A percentile compares a stretch with the other conserved stretches of the same genome.
Conservation (phyloP, 2,329 filamentous ascomycete species). For the Biscogniauxia sp. region DNA sequence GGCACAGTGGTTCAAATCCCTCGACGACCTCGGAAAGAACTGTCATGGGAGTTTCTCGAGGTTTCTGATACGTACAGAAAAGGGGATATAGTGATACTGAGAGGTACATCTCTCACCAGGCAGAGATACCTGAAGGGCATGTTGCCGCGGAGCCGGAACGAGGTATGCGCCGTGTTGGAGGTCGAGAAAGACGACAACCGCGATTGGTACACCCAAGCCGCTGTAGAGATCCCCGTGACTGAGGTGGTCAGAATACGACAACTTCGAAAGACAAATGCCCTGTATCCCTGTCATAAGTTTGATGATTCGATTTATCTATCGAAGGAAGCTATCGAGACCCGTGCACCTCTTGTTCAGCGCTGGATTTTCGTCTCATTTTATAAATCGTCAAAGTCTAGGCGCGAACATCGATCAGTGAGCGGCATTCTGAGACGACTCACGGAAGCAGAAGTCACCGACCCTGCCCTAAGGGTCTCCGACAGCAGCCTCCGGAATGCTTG, state of each 20-base stretch:
- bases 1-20: conserved; percentile 14
- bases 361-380: conserved; percentile 44
- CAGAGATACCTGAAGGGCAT: conserved; percentile 32
- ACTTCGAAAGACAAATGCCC: conserved; percentile 55
- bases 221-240: conserved; percentile 41
- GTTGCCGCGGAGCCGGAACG: conserved; percentile 39
- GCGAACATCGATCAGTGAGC: conserved; percentile 1
- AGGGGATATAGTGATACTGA: conserved; percentile 29
- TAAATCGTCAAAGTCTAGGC: conserved; percentile 14
- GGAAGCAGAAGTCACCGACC: neutral
- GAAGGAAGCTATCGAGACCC: conserved; percentile 21
- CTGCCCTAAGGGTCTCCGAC: neutral
- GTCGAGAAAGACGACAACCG: conserved; percentile 36
- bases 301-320: conserved; percentile 18
- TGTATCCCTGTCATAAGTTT: conserved; percentile 40
- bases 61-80: conserved; percentile 10
- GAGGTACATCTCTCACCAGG: conserved; percentile 36
- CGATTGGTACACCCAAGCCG: conserved; percentile 33
- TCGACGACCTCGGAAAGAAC: neutral
- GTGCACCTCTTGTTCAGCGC: conserved; percentile 48
- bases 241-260: conserved; percentile 40
- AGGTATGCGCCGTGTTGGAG: conserved; percentile 42
- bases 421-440: conserved; percentile 1
- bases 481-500: neutral
- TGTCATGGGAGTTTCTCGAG: conserved; percentile 15